Evolutionary conservation across 1,284 basidiomycete species (phyloP), one percentile per base, ranked within the genome.

Genomic region (Mrakiaceae sp.): DNA sequence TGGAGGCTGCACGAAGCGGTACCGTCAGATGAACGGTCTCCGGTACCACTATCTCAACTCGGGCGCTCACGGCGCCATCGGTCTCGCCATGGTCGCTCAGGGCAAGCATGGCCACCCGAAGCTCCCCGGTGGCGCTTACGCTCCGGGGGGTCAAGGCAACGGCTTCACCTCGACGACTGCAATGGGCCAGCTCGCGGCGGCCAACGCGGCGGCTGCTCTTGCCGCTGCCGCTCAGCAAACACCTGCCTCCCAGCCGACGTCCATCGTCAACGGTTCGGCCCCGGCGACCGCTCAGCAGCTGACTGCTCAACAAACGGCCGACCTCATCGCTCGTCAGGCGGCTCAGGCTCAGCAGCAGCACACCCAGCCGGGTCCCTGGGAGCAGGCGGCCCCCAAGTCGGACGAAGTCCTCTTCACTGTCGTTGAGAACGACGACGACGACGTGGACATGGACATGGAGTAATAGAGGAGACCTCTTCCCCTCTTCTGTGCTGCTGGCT

Each of bases 1-100:
- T n/a, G 87, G 89, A 9, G 76, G 76, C 11, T 98, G 95, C 75
- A 86, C 85, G 72, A 84, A 96, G 74, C 79, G 95, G 71, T 98
- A 98, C 80, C 94, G 97, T 12, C 65, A 98, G 75, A 94, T 96
- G 92, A 96, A 96, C 75, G 92, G 93, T 0, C 78, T 96, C 67
- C 75, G 64, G 48, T 64, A 65, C 58, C 58, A 66, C 43, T 58
- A 60, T 60, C 64, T 64, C 74, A 94, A 98, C 77, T 90, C 89
- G 46, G 94, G 95, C 14, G 92, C 94, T 64, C 95, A 98, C 74
- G 93, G 93, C 9, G 85, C 87, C 9, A 82, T 90, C 60, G 93
- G 93, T 5, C 79, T 96, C 0, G 83, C 86, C 56, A 79, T 95
- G 74, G 81, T 96, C 47, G 87, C 89, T 11, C 86, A 87, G 67